Percentiles rank a stretch among this genome's conserved stretches.
These are phyloP conservation scores for Fraxinus latifolia DNA, from an alignment of 305 asterid species.

Conservation along the genomic window DNA sequence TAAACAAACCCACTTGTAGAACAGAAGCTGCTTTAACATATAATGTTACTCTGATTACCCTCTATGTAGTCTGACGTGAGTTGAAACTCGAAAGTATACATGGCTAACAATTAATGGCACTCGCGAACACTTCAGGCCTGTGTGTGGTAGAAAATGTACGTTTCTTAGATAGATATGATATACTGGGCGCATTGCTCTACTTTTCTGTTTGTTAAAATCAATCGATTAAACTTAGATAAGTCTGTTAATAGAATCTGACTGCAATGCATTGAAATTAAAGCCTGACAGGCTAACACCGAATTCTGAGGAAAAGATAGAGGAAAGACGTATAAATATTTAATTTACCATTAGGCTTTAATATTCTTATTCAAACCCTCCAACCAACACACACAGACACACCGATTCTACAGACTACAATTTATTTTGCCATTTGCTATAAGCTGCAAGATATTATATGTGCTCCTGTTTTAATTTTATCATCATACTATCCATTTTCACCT, in stretches of 20 bases:
- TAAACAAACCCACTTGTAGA: not conserved
- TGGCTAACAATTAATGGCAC: not conserved
- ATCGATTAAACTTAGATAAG: not conserved
- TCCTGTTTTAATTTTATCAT: not conserved
- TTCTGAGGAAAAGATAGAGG: not conserved
- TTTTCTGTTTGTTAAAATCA: not conserved
- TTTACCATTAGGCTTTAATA: not conserved
- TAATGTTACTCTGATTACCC: not conserved
- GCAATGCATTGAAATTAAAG: not conserved
- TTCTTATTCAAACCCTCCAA: not conserved
- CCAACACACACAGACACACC: not conserved
- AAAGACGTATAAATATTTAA: not conserved
- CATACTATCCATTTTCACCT: not conserved
- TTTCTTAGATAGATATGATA: not conserved
- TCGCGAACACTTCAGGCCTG: not conserved
- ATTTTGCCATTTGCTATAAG: not conserved
- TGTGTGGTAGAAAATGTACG: not conserved
- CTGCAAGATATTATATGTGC: not conserved
- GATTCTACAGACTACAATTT: not conserved
- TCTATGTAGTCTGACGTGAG: not conserved
- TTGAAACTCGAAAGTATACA: not conserved
- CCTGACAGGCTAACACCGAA: not conserved
- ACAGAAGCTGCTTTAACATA: not conserved
- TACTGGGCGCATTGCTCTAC: not conserved
- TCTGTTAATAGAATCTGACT: not conserved